A percentile compares a stretch with the other conserved stretches of the same genome.
Evolutionary conservation across 179 eudicot species (phyloP).

Genomic region (Beta lomatogona): DNA sequence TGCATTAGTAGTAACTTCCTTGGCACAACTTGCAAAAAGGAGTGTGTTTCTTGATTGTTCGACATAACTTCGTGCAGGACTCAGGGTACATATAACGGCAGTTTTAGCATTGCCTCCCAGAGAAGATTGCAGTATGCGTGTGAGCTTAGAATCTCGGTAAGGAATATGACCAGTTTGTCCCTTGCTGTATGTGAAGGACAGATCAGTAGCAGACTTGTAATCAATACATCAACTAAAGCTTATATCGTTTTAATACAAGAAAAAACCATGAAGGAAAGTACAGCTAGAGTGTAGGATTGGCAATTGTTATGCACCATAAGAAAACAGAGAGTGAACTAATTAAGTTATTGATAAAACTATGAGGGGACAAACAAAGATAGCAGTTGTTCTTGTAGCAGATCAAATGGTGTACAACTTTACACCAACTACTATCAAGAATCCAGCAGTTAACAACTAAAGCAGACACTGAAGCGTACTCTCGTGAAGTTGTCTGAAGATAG

Average conservation of each 20-base stretch:
- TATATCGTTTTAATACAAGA: background rate
- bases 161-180: conserved; percentile 58
- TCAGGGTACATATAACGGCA: conserved; percentile 54
- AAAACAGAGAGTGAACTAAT: background rate
- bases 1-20: conserved; percentile 55
- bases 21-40: conserved; percentile 57
- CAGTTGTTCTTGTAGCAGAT: background rate
- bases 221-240: background rate
- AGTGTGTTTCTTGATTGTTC: conserved; percentile 61
- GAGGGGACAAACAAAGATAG: background rate
- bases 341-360: background rate
- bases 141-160: conserved; percentile 57
- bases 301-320: conserved; percentile 1
- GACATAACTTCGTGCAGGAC: conserved; percentile 52
- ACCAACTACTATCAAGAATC: background rate
- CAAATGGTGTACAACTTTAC: background rate
- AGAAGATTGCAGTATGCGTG: conserved; percentile 57
- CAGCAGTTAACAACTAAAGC: background rate
- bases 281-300: too few species aligned
- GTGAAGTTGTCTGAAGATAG: background rate
- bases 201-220: conserved; percentile 16
- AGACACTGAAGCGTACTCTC: background rate
- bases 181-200: conserved; percentile 33
- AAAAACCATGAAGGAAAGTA: background rate
- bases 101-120: conserved; percentile 57